phyloP scores from a whole-genome alignment of 495 filamentous ascomycete genomes.

The Lindgomyces ingoldianus region DNA sequence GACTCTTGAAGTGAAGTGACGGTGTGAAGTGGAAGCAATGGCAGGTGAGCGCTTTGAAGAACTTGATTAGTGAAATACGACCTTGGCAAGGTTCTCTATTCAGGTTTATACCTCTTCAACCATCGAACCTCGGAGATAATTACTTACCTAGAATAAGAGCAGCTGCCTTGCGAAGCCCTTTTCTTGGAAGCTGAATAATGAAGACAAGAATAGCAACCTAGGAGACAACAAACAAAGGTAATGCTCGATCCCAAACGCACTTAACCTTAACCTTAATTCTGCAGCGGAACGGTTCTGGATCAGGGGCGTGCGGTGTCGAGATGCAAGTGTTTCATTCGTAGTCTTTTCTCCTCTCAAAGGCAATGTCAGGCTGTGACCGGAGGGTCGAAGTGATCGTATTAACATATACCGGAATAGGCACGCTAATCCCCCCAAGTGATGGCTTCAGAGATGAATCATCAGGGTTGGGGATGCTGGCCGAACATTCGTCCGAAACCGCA shows the following conservation, averaged over 20 bases:
- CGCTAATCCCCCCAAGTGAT: neutral
- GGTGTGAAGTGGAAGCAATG: neutral
- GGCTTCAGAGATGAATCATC: neutral
- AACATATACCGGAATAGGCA: neutral
- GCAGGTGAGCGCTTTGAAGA: neutral
- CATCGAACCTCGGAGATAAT: neutral
- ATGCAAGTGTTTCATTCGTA: neutral
- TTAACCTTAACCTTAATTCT: constrained; percentile 31
- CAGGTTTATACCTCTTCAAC: constrained; percentile 12
- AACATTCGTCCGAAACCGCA: neutral
- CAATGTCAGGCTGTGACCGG: neutral
- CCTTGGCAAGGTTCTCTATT: constrained; percentile 7
- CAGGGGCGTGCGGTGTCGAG: constrained; percentile 5
- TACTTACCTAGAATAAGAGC: neutral
- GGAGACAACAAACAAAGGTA: constrained; percentile 6
- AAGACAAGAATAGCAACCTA: constrained; percentile 17
- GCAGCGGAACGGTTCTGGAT: constrained; percentile 7
- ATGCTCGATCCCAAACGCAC: neutral
- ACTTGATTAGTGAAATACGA: constrained; percentile 8
- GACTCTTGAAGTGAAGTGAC: neutral
- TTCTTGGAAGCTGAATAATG: constrained; percentile 29
- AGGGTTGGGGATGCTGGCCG: too few species aligned
- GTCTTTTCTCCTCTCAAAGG: neutral
- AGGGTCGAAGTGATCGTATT: neutral
- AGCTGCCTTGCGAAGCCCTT: constrained; percentile 1